Percentiles rank a stretch among this genome's conserved stretches.
Evolutionary conservation across 192 early-diverging fungal genomes (phyloP).

Genomic region (Neocallimastix lanati): DNA sequence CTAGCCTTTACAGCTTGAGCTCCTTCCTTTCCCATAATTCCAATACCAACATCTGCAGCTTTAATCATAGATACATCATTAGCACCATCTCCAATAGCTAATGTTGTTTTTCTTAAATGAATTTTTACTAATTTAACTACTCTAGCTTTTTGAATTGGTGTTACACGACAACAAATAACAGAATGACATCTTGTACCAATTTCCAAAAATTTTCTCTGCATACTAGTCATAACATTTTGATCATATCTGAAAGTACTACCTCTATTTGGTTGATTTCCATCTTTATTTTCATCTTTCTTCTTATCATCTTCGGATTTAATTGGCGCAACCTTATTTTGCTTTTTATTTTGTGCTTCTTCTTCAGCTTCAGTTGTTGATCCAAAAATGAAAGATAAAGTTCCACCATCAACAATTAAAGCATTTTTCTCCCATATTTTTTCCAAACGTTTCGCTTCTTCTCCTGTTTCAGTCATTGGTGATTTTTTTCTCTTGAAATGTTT

Average conservation of each 20-base stretch:
- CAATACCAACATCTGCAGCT: slow-evolving; percentile 12
- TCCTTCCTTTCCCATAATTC: slow-evolving; percentile 36
- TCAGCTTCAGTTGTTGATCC: slow-evolving; percentile 13
- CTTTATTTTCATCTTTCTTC: background rate
- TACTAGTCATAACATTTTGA: slow-evolving; percentile 38
- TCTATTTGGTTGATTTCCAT: slow-evolving; percentile 27
- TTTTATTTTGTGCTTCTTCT: slow-evolving; percentile 23
- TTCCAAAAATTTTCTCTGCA: slow-evolving; percentile 8
- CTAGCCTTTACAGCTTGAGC: slow-evolving; percentile 32
- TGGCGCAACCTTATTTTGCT: slow-evolving; percentile 25
- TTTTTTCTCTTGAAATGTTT: background rate
- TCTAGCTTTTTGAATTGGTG: slow-evolving; percentile 86
- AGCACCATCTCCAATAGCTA: slow-evolving; percentile 39
- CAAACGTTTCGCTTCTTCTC: slow-evolving; percentile 5
- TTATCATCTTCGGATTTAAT: slow-evolving; percentile 22
- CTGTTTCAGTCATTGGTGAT: background rate
- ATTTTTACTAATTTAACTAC: slow-evolving; percentile 78
- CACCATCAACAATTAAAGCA: background rate
- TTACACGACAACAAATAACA: slow-evolving; percentile 47
- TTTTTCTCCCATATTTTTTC: background rate
- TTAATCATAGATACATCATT: slow-evolving; percentile 25
- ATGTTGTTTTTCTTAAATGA: slow-evolving; percentile 20
- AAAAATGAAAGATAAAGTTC: background rate
- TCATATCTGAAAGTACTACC: slow-evolving; percentile 37
- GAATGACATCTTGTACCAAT: slow-evolving; percentile 18